A percentile compares a stretch with the other conserved stretches of the same genome.
Conservation (phyloP, 2,329 filamentous ascomycete genomes). For the Stachybotrys elegans region DNA sequence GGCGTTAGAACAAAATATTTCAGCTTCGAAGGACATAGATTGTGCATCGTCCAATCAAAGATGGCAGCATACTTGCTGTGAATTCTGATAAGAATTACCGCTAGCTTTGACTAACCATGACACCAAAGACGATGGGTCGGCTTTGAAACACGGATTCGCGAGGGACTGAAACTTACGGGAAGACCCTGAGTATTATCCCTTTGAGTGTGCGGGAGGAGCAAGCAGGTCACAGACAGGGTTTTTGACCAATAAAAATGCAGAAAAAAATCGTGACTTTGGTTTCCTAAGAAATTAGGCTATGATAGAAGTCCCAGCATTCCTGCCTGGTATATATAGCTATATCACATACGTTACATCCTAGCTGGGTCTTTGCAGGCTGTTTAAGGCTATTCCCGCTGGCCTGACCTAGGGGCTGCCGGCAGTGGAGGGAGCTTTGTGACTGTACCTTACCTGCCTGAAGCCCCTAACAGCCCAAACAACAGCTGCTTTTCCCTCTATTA, state of each 20-base stretch:
- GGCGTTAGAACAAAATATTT: no score
- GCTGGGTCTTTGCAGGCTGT: background rate
- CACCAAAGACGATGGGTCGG: no score
- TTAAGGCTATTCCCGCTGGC: background rate
- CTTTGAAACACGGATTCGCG: no score
- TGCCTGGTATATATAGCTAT: slow-evolving; percentile 5
- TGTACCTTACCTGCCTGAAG: background rate
- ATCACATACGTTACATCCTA: slow-evolving; percentile 3
- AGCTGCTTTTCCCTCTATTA: no score
- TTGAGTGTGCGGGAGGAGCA: background rate
- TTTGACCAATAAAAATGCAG: background rate
- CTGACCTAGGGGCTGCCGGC: background rate
- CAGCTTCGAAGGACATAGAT: no score
- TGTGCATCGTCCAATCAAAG: no score
- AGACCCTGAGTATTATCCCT: background rate
- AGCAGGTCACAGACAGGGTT: background rate
- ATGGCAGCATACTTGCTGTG: no score
- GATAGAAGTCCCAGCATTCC: slow-evolving; percentile 7
- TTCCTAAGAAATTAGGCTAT: background rate
- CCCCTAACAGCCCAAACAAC: no score
- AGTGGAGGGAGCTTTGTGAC: background rate
- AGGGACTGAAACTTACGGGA: no score
- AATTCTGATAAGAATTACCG: no score
- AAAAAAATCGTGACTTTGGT: background rate
- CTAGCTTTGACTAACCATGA: no score